Conservation (phyloP, 2,329 filamentous ascomycete species). For the Venturia pyrina region DNA sequence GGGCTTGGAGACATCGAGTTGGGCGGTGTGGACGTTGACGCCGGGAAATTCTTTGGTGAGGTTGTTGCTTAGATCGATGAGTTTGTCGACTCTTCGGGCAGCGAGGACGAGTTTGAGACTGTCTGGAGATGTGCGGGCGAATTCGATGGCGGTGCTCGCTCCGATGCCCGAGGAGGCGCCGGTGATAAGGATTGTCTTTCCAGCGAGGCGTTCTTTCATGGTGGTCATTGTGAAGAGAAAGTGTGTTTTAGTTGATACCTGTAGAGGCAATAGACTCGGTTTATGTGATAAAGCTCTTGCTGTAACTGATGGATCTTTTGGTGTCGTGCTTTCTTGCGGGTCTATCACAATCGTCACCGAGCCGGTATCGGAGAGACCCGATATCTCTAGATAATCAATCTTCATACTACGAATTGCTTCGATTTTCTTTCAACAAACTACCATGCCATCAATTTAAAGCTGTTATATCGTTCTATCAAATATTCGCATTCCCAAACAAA, state of each 20-base stretch:
- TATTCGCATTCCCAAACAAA: not conserved
- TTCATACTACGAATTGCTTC: not conserved
- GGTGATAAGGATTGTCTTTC: constrained; percentile 88
- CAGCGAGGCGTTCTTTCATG: constrained; percentile 72
- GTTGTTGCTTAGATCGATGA: constrained; percentile 66
- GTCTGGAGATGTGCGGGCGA: constrained; percentile 72
- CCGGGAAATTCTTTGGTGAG: constrained; percentile 68
- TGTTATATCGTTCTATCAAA: not conserved
- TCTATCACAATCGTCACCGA: not conserved
- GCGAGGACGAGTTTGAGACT: constrained; percentile 78
- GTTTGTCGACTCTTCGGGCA: constrained; percentile 69
- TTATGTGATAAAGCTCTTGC: not conserved
- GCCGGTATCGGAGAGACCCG: not conserved
- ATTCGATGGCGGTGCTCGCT: constrained; percentile 73
- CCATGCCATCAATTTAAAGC: not conserved
- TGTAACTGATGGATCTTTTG: not conserved
- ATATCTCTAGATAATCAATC: not conserved
- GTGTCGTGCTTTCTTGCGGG: not conserved
- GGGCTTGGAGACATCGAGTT: constrained; percentile 78
- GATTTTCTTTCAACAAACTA: not conserved
- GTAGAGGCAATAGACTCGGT: not conserved
- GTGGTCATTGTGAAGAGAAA: constrained; percentile 33
- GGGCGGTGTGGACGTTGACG: constrained; percentile 71
- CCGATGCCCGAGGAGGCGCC: constrained; percentile 93
- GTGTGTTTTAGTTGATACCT: not conserved